Conservation (phyloP, 164 flowering plant genomes). For the Vitis rotundifolia region DNA sequence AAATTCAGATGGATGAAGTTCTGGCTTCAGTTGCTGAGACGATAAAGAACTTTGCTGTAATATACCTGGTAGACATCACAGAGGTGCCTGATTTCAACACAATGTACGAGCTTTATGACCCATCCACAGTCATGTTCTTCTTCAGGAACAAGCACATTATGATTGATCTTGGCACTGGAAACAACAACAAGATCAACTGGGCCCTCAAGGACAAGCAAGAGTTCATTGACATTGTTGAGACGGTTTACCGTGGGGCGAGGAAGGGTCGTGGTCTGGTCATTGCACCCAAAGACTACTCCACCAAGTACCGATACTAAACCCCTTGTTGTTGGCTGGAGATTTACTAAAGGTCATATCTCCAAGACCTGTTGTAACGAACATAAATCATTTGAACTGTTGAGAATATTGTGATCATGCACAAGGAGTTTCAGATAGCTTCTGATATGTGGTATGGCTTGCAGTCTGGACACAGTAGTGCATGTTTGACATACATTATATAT, state of each 20-base stretch:
- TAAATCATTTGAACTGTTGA: too few relatives aligned
- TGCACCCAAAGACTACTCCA: constrained; percentile 95
- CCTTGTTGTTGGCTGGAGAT: too few relatives aligned
- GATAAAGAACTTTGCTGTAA: constrained; percentile 87
- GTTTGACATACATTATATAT: too few relatives aligned
- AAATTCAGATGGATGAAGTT: constrained; percentile 88
- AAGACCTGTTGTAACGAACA: too few relatives aligned
- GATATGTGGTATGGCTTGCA: too few relatives aligned
- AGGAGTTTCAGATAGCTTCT: too few relatives aligned
- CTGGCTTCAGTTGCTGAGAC: constrained; percentile 93
- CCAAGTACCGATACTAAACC: constrained; percentile 84
- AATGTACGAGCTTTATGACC: constrained; percentile 93
- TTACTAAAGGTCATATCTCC: too few relatives aligned
- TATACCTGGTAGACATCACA: constrained; percentile 87
- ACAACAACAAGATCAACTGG: constrained; percentile 98
- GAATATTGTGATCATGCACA: too few relatives aligned
- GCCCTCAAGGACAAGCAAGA: constrained; percentile 97
- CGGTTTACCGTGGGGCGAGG: constrained; percentile 91
- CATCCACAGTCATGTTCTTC: constrained; percentile 93
- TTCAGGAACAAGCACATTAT: constrained; percentile 97
- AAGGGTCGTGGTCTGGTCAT: constrained; percentile 95
- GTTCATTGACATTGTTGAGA: constrained; percentile 90
- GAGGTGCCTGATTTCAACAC: constrained; percentile 97
- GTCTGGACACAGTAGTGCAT: too few relatives aligned
- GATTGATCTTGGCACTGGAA: constrained; percentile 96